A percentile compares a stretch with the other conserved stretches of the same genome.
Conservation (phyloP, 2,329 filamentous ascomycete species). For the Aspergillus oerlinghausenensis region DNA sequence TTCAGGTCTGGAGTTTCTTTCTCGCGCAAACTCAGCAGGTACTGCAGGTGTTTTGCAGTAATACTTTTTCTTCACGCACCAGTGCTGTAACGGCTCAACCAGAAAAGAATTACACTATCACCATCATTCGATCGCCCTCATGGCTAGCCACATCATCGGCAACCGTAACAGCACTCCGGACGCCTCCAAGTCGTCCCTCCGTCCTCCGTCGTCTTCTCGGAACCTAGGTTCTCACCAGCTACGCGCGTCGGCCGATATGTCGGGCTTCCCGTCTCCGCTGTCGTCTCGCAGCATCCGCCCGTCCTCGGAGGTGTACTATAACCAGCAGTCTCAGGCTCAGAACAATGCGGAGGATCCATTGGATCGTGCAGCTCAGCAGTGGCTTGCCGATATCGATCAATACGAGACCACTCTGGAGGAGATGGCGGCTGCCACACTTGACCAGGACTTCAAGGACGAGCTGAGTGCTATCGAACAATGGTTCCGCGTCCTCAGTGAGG, state of each 20-base stretch:
- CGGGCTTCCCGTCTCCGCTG: slow-evolving; percentile 67
- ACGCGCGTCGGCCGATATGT: slow-evolving; percentile 94
- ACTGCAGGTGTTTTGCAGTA: slow-evolving; percentile 65
- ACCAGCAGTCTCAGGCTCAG: slow-evolving; percentile 66
- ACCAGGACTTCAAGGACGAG: slow-evolving; percentile 99
- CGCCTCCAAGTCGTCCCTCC: slow-evolving; percentile 72
- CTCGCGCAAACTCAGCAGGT: slow-evolving; percentile 61
- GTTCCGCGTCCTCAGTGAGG: slow-evolving; percentile 96
- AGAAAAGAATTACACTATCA: background rate
- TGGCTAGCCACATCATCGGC: slow-evolving; percentile 64
- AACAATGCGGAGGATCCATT: slow-evolving; percentile 74
- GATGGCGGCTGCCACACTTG: slow-evolving; percentile 96
- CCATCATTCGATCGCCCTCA: slow-evolving; percentile 20
- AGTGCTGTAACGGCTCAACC: background rate
- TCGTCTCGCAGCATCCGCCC: slow-evolving; percentile 79
- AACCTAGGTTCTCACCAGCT: slow-evolving; percentile 77
- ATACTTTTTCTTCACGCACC: slow-evolving; percentile 27
- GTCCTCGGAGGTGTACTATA: slow-evolving; percentile 88
- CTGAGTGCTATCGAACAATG: slow-evolving; percentile 98
- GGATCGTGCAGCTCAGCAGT: slow-evolving; percentile 93
- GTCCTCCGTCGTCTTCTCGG: slow-evolving; percentile 80
- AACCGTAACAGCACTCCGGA: slow-evolving; percentile 98
- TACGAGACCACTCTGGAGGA: slow-evolving; percentile 98
- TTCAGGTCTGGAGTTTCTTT: slow-evolving; percentile 9
- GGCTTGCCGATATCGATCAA: slow-evolving; percentile 98